These are phyloP conservation scores for Solanum appendiculatum DNA, from an alignment of 257 asterid genomes.

Conservation along the genomic window DNA sequence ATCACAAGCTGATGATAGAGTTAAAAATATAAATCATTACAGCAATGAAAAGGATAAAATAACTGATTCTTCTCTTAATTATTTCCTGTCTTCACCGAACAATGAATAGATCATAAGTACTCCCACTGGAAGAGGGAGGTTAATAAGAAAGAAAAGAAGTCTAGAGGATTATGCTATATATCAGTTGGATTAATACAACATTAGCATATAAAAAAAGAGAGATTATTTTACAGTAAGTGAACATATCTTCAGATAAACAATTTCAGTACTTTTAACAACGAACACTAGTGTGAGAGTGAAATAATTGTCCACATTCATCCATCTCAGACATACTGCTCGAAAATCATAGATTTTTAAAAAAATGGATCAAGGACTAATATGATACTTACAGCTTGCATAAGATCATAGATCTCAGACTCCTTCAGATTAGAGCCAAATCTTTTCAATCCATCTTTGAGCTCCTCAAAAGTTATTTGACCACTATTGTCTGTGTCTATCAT, in stretches of 20 bases:
- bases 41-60: background rate
- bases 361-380: background rate
- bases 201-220: background rate
- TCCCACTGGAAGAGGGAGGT: background rate
- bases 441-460: conserved; percentile 78
- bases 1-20: background rate
- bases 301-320: background rate
- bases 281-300: background rate
- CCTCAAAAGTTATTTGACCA: conserved; percentile 83
- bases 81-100: background rate
- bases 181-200: background rate
- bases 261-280: background rate
- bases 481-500: conserved; percentile 85
- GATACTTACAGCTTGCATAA: conserved; percentile 84
- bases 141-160: background rate
- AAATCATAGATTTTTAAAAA: background rate
- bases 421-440: conserved; percentile 81
- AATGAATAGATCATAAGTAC: background rate
- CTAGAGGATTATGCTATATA: background rate
- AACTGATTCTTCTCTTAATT: background rate
- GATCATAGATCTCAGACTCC: conserved; percentile 87
- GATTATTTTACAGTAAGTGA: background rate
- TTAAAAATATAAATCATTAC: background rate
- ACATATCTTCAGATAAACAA: background rate
- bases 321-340: background rate